Evolutionary conservation across 352 stramenopile species (phyloP), one percentile per base, ranked within the genome.

Genomic region (Globisporangium nodosum): DNA sequence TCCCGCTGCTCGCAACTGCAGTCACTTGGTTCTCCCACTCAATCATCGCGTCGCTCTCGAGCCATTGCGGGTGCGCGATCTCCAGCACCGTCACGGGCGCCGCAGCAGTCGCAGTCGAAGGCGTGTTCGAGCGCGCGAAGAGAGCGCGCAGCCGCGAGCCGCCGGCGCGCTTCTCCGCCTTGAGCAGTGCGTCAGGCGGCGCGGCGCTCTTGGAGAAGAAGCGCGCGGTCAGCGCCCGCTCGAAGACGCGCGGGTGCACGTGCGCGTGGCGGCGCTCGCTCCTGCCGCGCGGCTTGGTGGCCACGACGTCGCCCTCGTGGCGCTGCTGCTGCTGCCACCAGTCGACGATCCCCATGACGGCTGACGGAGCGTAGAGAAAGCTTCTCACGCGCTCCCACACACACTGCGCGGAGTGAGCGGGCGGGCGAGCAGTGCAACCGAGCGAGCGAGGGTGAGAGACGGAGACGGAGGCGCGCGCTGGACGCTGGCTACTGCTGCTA

Each of bases 1-100:
- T 56, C 13, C 35, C 24, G 35, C 75, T 77, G 5, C 58, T 53
- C 6, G 70, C 56, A 50, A 82, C 63, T 16, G 62, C 69, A 15
- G 71, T 61, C 21, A 90, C 66, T 33, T 82, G 46, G 0, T 72
- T 53, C 11, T 81, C 74, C 31, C 88, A 88, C 33, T 48, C 58
- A 11, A 74, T 50, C 18, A 71, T 64, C 3, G 70, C 60, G 33
- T 85, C 74, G 6, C 70, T 88, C 13, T 55, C 58, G 31, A 85
- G 54, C 75, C 77, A 89, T 51, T 71, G 72, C 31, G 58, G 54
- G 27, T 71, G 7, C 20, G 39, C 6, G 4, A 31, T 42, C 3
- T 51, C 48, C 20, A 35, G 12, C 3, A 21, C 18, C n/a, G 53
- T 45, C 9, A 33, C 11, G 6, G 18, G 20, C 45, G 18, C n/a